phyloP scores from a whole-genome alignment of 495 filamentous ascomycete species.

The Durotheca rogersii region DNA sequence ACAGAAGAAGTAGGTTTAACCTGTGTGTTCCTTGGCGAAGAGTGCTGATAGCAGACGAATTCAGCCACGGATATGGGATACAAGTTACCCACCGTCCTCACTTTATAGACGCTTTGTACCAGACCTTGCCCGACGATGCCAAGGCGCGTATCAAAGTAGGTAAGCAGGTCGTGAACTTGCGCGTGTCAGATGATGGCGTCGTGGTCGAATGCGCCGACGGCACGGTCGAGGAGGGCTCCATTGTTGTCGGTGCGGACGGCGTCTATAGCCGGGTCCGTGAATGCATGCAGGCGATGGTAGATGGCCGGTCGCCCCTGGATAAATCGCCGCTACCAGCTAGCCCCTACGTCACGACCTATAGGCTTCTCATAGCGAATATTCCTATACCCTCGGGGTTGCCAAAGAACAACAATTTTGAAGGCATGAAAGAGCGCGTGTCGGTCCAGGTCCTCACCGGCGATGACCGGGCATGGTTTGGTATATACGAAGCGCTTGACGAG shows the following conservation, averaged over 20 bases:
- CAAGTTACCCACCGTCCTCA: conserved; percentile 38
- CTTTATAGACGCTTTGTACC: conserved; percentile 39
- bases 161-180: conserved; percentile 38
- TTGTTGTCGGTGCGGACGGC: conserved; percentile 58
- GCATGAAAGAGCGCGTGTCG: conserved; percentile 18
- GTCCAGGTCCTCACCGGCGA: conserved; percentile 31
- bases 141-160: conserved; percentile 33
- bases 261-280: conserved; percentile 48
- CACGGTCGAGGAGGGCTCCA: conserved; percentile 40
- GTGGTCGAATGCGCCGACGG: conserved; percentile 45
- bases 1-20: conserved; percentile 10
- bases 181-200: conserved; percentile 29
- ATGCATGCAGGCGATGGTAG: conserved; percentile 41
- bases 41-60: conserved; percentile 1
- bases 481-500: conserved; percentile 46
- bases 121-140: conserved; percentile 35
- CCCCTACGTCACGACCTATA: conserved; percentile 34
- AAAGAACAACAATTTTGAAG: conserved; percentile 16
- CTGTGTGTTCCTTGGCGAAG: not conserved
- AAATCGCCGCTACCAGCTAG: conserved; percentile 24
- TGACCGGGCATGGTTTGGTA: conserved; percentile 37
- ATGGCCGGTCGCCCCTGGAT: conserved; percentile 24
- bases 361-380: conserved; percentile 31
- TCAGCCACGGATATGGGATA: conserved; percentile 40
- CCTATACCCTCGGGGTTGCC: conserved; percentile 30